Evolutionary conservation across 306 rosid species (phyloP).

Genomic region (Corylus heterophylla): DNA sequence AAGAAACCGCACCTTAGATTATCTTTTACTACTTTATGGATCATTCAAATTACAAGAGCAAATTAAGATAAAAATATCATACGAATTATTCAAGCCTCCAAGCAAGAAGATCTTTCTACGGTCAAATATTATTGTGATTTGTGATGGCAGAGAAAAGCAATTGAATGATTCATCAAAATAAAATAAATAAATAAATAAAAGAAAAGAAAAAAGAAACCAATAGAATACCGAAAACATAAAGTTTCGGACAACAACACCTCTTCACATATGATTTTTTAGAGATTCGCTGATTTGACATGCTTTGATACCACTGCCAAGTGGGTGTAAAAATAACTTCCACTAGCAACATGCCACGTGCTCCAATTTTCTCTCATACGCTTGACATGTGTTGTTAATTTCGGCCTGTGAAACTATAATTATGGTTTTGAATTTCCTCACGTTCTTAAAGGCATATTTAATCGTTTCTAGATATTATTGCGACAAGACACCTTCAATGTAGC

Average conservation of each 20-base stretch:
- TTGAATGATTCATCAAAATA: too few relatives aligned
- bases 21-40: too few relatives aligned
- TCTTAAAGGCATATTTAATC: neutral
- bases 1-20: too few relatives aligned
- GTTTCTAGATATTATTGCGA: neutral
- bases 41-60: too few relatives aligned
- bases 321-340: constrained; percentile 8
- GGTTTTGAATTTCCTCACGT: constrained; percentile 27
- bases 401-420: constrained; percentile 33
- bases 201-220: neutral
- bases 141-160: too few relatives aligned
- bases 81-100: neutral
- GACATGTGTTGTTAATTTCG: constrained; percentile 10
- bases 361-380: constrained; percentile 10
- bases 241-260: constrained; percentile 28
- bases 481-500: neutral
- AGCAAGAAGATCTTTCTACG: too few relatives aligned
- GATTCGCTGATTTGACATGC: constrained; percentile 12
- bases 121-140: too few relatives aligned
- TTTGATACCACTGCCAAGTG: constrained; percentile 26
- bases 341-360: constrained; percentile 20
- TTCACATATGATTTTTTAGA: constrained; percentile 3
- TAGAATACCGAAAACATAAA: neutral
- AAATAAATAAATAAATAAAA: neutral
- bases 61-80: too few relatives aligned